Evolutionary conservation across 768 basidiomycete genomes (phyloP).

Genomic region (Termitomyces sp.): DNA sequence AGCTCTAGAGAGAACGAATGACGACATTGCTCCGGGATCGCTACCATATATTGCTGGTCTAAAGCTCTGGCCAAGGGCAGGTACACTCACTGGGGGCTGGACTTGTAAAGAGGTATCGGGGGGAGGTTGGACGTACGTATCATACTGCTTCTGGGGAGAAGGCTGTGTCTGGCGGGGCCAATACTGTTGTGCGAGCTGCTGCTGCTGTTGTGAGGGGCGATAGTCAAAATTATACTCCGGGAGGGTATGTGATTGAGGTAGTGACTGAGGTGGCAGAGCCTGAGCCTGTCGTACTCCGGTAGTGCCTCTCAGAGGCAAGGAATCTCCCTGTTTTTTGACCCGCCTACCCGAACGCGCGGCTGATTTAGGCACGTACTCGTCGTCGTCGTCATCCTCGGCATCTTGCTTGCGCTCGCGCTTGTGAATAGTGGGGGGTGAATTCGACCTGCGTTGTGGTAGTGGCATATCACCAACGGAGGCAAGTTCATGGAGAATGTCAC

Average conservation of each 20-base stretch:
- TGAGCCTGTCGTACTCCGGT: background rate
- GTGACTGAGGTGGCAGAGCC: background rate
- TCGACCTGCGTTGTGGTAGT: constrained; percentile 52
- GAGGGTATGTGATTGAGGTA: background rate
- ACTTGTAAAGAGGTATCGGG: background rate
- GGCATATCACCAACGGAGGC: constrained; percentile 70
- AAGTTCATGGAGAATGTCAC: constrained; percentile 71
- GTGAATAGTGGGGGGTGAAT: constrained; percentile 26
- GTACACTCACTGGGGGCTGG: background rate
- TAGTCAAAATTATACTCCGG: constrained; percentile 2
- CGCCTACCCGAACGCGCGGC: background rate
- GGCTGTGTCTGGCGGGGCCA: constrained; percentile 5
- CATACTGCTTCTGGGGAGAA: background rate
- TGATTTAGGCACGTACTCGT: background rate
- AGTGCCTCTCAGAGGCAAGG: background rate
- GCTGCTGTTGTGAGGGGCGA: background rate
- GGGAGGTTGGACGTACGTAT: background rate
- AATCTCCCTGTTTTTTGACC: background rate
- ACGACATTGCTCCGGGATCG: constrained; percentile 3
- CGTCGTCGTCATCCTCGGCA: constrained; percentile 35
- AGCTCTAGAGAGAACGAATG: background rate
- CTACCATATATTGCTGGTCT: background rate
- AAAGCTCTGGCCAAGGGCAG: constrained; percentile 2
- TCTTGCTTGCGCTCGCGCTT: constrained; percentile 61
- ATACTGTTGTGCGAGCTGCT: background rate